These are phyloP conservation scores for Cnidoscolus chayamansa DNA, from an alignment of 441 rosid genomes.

Conservation along the genomic window DNA sequence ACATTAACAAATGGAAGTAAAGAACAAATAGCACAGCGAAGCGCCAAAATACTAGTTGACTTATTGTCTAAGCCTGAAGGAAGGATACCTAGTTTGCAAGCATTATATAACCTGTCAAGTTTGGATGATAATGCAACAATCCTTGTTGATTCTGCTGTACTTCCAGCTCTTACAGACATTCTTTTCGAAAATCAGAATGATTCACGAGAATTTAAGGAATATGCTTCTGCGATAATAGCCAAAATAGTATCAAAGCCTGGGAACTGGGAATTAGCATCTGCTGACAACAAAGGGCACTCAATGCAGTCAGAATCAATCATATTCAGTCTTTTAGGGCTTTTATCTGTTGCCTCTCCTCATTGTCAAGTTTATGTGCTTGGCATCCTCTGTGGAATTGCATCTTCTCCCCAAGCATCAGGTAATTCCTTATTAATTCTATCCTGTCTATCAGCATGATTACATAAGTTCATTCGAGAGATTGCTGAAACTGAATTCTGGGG, in stretches of 20 bases:
- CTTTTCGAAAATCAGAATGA: constrained; percentile 30
- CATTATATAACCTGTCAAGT: constrained; percentile 39
- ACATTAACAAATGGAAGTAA: constrained; percentile 37
- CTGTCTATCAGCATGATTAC: not conserved
- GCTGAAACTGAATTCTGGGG: not conserved
- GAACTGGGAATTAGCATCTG: constrained; percentile 42
- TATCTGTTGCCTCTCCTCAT: constrained; percentile 28
- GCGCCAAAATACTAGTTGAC: constrained; percentile 32
- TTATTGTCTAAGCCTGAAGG: constrained; percentile 30
- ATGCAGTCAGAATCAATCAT: constrained; percentile 39
- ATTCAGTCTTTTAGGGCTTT: constrained; percentile 25
- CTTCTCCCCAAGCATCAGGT: constrained; percentile 48
- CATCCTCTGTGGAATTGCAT: constrained; percentile 36
- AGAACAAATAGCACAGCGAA: constrained; percentile 37
- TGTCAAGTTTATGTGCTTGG: constrained; percentile 34
- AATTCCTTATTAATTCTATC: constrained; percentile 6
- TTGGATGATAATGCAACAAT: constrained; percentile 38
- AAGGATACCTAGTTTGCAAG: constrained; percentile 34
- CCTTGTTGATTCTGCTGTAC: constrained; percentile 36
- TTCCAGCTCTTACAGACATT: constrained; percentile 36
- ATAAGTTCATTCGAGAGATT: not conserved
- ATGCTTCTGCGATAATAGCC: constrained; percentile 39
- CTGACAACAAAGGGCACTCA: constrained; percentile 34
- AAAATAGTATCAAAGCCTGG: constrained; percentile 45
- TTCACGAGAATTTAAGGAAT: constrained; percentile 30